Evolutionary conservation across 371 early-diverging fungal species (phyloP).

Genomic region (Rhizopus microsporus): DNA sequence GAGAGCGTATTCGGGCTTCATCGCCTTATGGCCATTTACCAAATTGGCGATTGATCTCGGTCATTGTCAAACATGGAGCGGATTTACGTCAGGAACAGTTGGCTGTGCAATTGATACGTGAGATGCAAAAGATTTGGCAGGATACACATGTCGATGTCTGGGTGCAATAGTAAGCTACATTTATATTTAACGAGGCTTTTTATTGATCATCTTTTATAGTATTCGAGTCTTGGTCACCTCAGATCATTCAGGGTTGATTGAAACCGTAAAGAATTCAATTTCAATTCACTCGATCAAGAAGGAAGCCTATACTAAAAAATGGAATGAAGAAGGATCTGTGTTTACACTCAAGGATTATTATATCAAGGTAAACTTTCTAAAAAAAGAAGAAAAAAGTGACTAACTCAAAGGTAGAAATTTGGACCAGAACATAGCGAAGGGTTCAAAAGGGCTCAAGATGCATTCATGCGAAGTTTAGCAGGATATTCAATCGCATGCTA

Average conservation of each 20-base stretch:
- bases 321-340: conserved; percentile 61
- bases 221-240: conserved; percentile 86
- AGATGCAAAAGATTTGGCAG: conserved; percentile 93
- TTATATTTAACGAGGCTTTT: conserved; percentile 4
- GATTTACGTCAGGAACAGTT: conserved; percentile 97
- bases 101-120: conserved; percentile 90
- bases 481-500: conserved; percentile 96
- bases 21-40: conserved; percentile 81
- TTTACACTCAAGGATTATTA: conserved; percentile 91
- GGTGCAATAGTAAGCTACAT: conserved; percentile 73
- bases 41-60: conserved; percentile 85
- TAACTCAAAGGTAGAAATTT: conserved; percentile 16
- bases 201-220: conserved; percentile 34
- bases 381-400: background rate
- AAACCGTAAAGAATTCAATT: conserved; percentile 90
- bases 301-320: conserved; percentile 76
- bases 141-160: conserved; percentile 77
- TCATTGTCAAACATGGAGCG: conserved; percentile 96
- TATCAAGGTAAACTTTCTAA: conserved; percentile 53
- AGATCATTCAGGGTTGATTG: conserved; percentile 89
- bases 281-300: conserved; percentile 98
- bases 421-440: conserved; percentile 16
- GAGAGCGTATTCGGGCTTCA: conserved; percentile 71
- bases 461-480: conserved; percentile 93
- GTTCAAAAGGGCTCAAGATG: conserved; percentile 28